phyloP scores from a whole-genome alignment of 805 yeast species.

The Ogataea pini region DNA sequence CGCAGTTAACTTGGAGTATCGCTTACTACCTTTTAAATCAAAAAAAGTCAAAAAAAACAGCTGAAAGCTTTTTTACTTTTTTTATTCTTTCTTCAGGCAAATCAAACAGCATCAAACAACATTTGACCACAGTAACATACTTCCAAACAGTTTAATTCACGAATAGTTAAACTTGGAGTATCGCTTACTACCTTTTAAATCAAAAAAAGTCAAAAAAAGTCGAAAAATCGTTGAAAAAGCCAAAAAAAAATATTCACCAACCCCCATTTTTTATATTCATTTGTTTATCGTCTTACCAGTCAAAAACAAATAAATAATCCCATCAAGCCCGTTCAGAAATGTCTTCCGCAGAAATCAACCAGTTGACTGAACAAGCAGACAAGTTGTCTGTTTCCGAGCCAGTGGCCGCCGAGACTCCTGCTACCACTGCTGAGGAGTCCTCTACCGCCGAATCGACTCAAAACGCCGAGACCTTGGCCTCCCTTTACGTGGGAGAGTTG shows the following conservation, averaged over 20 bases:
- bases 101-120: conserved; percentile 1
- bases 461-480: conserved; percentile 66
- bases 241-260: conserved; percentile 19
- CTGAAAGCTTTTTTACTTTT: conserved; percentile 9
- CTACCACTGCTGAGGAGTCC: conserved; percentile 36
- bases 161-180: conserved; percentile 19
- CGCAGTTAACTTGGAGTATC: conserved; percentile 22
- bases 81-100: conserved; percentile 13
- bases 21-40: conserved; percentile 17
- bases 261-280: conserved; percentile 12
- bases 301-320: neutral
- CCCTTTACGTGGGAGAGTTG: conserved; percentile 96
- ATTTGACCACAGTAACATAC: conserved; percentile 12
- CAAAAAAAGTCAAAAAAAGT: conserved; percentile 15
- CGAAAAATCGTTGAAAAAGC: conserved; percentile 18
- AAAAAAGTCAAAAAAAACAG: neutral
- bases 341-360: conserved; percentile 38
- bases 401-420: conserved; percentile 33
- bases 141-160: conserved; percentile 18
- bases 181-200: conserved; percentile 17
- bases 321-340: conserved; percentile 16
- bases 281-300: conserved; percentile 6
- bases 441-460: conserved; percentile 37
- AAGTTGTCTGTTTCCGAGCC: conserved; percentile 36
- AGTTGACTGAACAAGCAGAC: conserved; percentile 37